Evolutionary conservation across 495 filamentous ascomycete species (phyloP), one percentile per base, ranked within the genome.

Genomic region (Hyaloscypha hepaticicola): DNA sequence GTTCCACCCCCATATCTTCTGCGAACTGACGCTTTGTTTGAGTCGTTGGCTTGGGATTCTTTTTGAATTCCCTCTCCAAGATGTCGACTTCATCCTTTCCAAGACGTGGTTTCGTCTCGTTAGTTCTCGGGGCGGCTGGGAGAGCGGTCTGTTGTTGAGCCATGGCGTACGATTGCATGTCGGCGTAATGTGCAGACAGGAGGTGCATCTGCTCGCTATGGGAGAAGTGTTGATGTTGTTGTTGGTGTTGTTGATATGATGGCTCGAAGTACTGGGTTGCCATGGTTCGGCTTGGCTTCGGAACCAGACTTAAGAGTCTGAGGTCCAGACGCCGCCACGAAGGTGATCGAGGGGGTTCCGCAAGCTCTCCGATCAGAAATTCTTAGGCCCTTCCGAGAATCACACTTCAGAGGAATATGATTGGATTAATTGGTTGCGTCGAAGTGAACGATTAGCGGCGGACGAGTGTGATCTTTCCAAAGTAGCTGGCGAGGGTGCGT

Each of bases 61-160:
- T 83, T 66, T 85, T 80, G 69, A 93, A 94, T 53, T 92, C 86
- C 22, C 82, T 79, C 70, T 94, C 90, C 58, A 94, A 74, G 24
- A 86, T 83, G 66, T 91, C 89, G 27, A 92, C 87, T 78, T 94
- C 90, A 62, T 92, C 90, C 76, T 91, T 92, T 53, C 90, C 88
- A 70, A 94, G 80, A 26, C 90, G 82, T 14, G 90, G 89, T 53
- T 84, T 84, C 6, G 82, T 80, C 60, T 85, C 83, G 26, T 61
- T 70, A 16, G 64, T 64, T 52, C 63, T 69, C 48, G 61, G 57
- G 21, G 60, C 24, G 26, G 55, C 57, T 0, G 69, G 63, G 38
- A 72, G 61, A 3, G 63, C 45, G 8, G 38, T 12, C 26, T 68
- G 63, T 8, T 63, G 58, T 34, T 34, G 31, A 5, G 5, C 11